Conservation (phyloP, 495 filamentous ascomycete genomes). For the Podospora conica region DNA sequence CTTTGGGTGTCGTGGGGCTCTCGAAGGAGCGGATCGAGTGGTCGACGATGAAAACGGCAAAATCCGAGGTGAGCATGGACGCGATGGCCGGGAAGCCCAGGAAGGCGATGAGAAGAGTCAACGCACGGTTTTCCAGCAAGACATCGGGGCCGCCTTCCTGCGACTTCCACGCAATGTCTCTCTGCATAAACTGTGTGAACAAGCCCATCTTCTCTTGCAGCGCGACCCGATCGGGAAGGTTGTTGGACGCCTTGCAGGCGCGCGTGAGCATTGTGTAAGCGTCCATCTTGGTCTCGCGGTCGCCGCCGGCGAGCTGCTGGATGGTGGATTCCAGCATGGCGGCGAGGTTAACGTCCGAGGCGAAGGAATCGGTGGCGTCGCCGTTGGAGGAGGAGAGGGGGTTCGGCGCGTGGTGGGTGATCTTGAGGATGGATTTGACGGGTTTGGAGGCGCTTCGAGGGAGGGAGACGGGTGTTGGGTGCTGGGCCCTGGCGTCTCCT, state of each 20-base stretch:
- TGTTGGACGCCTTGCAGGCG: conserved; percentile 71
- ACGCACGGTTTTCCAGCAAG: conserved; percentile 64
- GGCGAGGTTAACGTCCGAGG: conserved; percentile 45
- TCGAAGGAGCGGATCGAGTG: conserved; percentile 64
- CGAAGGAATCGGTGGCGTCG: conserved; percentile 28
- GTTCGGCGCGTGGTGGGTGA: conserved; percentile 42
- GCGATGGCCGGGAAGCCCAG: conserved; percentile 61
- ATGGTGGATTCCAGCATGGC: conserved; percentile 79
- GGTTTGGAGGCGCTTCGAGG: conserved; percentile 61
- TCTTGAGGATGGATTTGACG: conserved; percentile 83
- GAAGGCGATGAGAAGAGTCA: conserved; percentile 68
- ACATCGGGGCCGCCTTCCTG: conserved; percentile 48
- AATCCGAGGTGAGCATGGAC: conserved; percentile 62
- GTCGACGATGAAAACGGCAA: conserved; percentile 72
- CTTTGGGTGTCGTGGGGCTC: conserved; percentile 56
- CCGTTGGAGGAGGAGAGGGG: conserved; percentile 35
- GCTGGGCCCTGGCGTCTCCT: conserved; percentile 34
- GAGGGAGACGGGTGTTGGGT: conserved; percentile 39
- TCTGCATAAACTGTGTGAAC: conserved; percentile 69
- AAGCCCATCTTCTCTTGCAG: conserved; percentile 68
- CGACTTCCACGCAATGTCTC: conserved; percentile 59
- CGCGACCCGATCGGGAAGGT: conserved; percentile 61
- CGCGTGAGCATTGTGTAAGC: conserved; percentile 74
- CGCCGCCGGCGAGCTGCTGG: conserved; percentile 67
- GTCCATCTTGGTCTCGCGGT: conserved; percentile 67